These are phyloP conservation scores for Naematelia encephala DNA, from an alignment of 768 basidiomycete species.

Conservation along the genomic window DNA sequence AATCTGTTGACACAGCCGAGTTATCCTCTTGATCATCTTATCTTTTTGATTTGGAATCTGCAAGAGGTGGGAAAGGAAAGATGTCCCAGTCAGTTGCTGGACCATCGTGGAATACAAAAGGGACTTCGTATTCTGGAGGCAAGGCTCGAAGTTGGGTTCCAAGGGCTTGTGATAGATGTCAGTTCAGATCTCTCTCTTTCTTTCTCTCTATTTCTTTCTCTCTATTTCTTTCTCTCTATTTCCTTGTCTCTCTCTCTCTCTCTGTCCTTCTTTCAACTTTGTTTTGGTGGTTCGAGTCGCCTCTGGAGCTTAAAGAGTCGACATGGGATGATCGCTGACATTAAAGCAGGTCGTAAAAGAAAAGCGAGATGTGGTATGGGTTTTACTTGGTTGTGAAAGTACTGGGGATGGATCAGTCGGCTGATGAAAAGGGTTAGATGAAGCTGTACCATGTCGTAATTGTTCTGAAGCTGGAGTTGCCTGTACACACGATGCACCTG, in stretches of 20 bases:
- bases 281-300: no score
- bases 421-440: slow-evolving; percentile 9
- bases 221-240: no score
- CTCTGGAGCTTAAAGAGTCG: no score
- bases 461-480: slow-evolving; percentile 13
- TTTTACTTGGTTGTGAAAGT: not conserved
- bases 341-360: slow-evolving; percentile 14
- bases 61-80: no score
- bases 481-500: slow-evolving; percentile 23
- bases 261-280: no score
- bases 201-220: no score
- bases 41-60: not conserved
- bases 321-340: not conserved
- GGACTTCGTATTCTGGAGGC: not conserved
- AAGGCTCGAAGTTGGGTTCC: slow-evolving; percentile 4
- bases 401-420: not conserved
- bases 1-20: no score
- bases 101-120: not conserved
- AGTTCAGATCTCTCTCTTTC: no score
- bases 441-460: slow-evolving; percentile 14
- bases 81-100: not conserved
- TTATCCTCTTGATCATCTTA: not conserved
- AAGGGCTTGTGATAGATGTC: slow-evolving; percentile 13
- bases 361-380: slow-evolving; percentile 23
- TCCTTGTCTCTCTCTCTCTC: no score